Conservation (phyloP, 129 eudicot genomes). For the Flaveria trinervia region DNA sequence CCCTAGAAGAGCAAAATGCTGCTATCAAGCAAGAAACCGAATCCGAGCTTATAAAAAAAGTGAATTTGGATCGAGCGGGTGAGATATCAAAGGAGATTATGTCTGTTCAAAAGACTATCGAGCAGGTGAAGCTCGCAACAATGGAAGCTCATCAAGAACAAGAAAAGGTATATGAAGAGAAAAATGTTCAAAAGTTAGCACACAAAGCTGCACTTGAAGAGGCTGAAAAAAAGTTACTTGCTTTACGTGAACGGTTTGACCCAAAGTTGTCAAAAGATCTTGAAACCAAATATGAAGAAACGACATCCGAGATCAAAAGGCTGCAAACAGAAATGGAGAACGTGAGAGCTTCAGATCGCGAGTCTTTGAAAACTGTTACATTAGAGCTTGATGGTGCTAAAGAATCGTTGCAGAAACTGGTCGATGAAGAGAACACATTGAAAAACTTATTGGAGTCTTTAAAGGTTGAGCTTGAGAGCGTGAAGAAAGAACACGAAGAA, state of each 20-base stretch:
- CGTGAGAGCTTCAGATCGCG: constrained; percentile 61
- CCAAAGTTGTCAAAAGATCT: constrained; percentile 50
- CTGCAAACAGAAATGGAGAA: constrained; percentile 52
- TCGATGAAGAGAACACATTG: constrained; percentile 65
- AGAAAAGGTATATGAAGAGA: constrained; percentile 51
- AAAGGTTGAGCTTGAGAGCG: constrained; percentile 60
- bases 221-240: constrained; percentile 54
- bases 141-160: constrained; percentile 59
- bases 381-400: constrained; percentile 83
- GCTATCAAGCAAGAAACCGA: constrained; percentile 60
- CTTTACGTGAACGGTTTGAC: constrained; percentile 56
- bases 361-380: constrained; percentile 56
- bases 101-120: constrained; percentile 50
- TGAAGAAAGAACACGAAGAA: constrained; percentile 70
- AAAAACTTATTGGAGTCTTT: constrained; percentile 65
- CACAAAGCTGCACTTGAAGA: constrained; percentile 75
- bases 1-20: constrained; percentile 47
- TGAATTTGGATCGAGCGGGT: constrained; percentile 47
- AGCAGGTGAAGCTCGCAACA: constrained; percentile 60
- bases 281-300: constrained; percentile 53
- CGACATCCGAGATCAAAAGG: constrained; percentile 52
- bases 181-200: constrained; percentile 60
- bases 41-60: constrained; percentile 53
- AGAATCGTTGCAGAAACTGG: constrained; percentile 69
- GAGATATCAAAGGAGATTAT: constrained; percentile 72